These are phyloP conservation scores for Fraxinus anomala DNA, from an alignment of 257 asterid genomes.

Conservation along the genomic window DNA sequence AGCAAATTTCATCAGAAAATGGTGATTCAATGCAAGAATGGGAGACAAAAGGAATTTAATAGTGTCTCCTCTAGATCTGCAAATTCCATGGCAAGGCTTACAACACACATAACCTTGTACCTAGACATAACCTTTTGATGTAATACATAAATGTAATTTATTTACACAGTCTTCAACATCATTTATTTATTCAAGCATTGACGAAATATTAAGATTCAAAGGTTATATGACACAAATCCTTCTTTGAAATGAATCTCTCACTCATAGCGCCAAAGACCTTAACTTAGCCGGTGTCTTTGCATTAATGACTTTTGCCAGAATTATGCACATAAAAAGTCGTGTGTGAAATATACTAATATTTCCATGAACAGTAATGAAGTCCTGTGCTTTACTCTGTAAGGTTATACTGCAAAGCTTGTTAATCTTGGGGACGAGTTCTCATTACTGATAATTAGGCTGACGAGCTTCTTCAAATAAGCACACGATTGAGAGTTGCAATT, in stretches of 20 bases:
- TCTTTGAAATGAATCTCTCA: not conserved
- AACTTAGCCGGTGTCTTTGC: not conserved
- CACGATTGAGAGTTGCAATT: not conserved
- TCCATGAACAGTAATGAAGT: not conserved
- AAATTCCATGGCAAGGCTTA: not conserved
- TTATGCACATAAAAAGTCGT: not conserved
- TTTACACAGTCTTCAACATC: not conserved
- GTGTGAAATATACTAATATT: not conserved
- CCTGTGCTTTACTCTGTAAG: not conserved
- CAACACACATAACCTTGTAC: not conserved
- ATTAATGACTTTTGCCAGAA: not conserved
- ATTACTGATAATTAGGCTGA: not conserved
- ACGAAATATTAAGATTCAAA: not conserved
- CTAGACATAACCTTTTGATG: not conserved
- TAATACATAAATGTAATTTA: not conserved
- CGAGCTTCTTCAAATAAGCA: not conserved
- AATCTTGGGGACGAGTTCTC: not conserved
- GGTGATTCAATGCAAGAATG: not conserved
- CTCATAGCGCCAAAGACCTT: not conserved
- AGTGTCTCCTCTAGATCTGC: not conserved
- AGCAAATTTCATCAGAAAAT: conserved; percentile 2
- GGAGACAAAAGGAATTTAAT: not conserved
- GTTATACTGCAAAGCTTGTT: not conserved
- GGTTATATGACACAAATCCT: not conserved
- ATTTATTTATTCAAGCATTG: not conserved